Base-by-base conservation (phyloP, 257 asterid species). In the Solanum clarkiae region DNA sequence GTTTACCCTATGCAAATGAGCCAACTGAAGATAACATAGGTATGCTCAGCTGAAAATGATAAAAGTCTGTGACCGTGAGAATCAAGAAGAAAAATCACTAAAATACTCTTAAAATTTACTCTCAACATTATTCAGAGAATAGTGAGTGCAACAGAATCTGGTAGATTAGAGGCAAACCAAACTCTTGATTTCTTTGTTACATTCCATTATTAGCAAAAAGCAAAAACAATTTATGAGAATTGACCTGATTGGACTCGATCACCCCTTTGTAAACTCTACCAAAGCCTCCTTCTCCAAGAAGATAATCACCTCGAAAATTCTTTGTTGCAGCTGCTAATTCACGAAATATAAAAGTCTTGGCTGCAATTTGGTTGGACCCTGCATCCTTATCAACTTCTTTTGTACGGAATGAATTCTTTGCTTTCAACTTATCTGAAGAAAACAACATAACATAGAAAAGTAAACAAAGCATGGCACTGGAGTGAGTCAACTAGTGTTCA, bases 221-320 rank as follows among this genome's bases (percentile, higher is more conserved):
- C 57, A 53, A 79, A 79, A 10, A 26, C 49, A 79, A 10, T 79
- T 77, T 0, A 53, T 51, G 36, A 84, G 65, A 57, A 69, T 22
- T 49, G 87, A 97, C 97, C 92, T 94, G 95, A 87, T 86, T 88
- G 86, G 96, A 88, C 69, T 90, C 95, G 22, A 96, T 92, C 70
- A 89, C 91, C 62, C 98, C 99, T 92, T 92, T 95, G 74, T 96
- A 96, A 51, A 96, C 99, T 88, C 96, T 91, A 70, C 99, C 99
- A 69, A 96, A 96, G 65, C 99, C 99, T 84, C 98, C 99, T 89
- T 95, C 97, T 59, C 98, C 99, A 71, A 96, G 87, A 44, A 93
- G 92, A 86, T 90, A 92, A 65, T 92, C 96, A 26, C 92, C 88
- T 11, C 94, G 93, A 72, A 96, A 96, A 71, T 95, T 92, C 82